Evolutionary conservation across 2,329 filamentous ascomycete species (phyloP).

Genomic region (Xylaria sp.): DNA sequence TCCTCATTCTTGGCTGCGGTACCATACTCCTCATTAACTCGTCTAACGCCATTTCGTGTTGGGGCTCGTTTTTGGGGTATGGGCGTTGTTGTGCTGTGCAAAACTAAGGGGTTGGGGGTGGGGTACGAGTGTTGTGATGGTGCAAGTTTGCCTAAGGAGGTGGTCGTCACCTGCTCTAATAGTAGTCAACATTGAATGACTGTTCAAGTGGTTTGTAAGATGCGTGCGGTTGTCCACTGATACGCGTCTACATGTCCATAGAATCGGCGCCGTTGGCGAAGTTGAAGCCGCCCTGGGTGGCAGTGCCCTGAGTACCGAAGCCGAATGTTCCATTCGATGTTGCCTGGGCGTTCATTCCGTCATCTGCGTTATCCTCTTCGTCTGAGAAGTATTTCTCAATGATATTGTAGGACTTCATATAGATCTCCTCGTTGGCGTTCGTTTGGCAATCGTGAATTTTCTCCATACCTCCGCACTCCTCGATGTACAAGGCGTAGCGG

Average conservation of each 20-base stretch:
- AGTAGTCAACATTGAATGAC: conserved; percentile 15
- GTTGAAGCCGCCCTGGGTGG: conserved; percentile 81
- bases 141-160: conserved; percentile 39
- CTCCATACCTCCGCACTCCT: conserved; percentile 99
- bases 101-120: conserved; percentile 41
- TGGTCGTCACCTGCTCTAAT: conserved; percentile 39
- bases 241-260: conserved; percentile 69
- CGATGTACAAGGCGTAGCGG: conserved; percentile 96
- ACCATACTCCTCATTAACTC: conserved; percentile 51
- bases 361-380: conserved; percentile 92
- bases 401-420: conserved; percentile 99
- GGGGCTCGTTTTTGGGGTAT: conserved; percentile 45
- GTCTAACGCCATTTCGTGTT: conserved; percentile 50
- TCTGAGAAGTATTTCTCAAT: conserved; percentile 99
- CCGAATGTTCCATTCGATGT: conserved; percentile 80
- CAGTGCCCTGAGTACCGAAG: conserved; percentile 71
- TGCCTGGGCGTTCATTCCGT: conserved; percentile 76
- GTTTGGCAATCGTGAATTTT: conserved; percentile 99
- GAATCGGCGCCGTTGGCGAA: conserved; percentile 80
- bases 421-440: conserved; percentile 99
- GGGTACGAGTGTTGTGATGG: conserved; percentile 45
- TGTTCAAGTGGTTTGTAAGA: conserved; percentile 17
- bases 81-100: conserved; percentile 48
- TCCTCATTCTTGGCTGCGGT: conserved; percentile 46
- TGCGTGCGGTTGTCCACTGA: conserved; percentile 7